Evolutionary conservation across 805 yeast genomes (phyloP).

Genomic region (Kodamaea neixiangensis): DNA sequence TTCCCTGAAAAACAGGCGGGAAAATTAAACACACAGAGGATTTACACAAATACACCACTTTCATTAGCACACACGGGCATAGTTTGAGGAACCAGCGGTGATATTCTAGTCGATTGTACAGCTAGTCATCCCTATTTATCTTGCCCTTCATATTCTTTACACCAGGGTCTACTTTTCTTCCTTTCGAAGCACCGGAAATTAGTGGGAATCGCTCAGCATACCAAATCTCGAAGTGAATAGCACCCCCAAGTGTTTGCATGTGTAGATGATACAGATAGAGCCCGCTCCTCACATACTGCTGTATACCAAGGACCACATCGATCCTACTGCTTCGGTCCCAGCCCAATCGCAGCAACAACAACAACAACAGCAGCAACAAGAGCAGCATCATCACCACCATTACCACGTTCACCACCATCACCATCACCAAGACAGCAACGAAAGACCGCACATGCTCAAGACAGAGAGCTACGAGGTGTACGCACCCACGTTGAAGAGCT

Average conservation of each 20-base stretch:
- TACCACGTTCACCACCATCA: constrained; percentile 3
- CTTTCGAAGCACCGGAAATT: neutral
- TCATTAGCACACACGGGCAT: neutral
- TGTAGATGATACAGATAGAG: constrained; percentile 8
- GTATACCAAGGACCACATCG: neutral
- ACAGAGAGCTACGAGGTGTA: neutral
- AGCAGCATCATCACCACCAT: constrained; percentile 3
- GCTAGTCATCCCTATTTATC: neutral
- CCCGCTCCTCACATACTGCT: constrained; percentile 4
- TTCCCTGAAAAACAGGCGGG: constrained; percentile 5
- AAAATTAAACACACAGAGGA: neutral
- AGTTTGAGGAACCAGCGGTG: neutral
- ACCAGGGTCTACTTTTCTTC: no score
- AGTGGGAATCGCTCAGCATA: neutral
- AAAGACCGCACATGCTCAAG: neutral
- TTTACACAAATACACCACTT: constrained; percentile 1
- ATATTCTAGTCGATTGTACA: neutral
- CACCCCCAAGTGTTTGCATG: constrained; percentile 6
- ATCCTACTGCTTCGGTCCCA: neutral
- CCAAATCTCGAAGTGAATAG: neutral
- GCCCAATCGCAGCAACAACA: neutral
- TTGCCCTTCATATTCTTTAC: neutral
- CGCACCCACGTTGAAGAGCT: neutral
- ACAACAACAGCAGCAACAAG: no score
- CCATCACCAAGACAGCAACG: neutral